Conservation (phyloP, 441 rosid species). For the Mallotus japonicus region DNA sequence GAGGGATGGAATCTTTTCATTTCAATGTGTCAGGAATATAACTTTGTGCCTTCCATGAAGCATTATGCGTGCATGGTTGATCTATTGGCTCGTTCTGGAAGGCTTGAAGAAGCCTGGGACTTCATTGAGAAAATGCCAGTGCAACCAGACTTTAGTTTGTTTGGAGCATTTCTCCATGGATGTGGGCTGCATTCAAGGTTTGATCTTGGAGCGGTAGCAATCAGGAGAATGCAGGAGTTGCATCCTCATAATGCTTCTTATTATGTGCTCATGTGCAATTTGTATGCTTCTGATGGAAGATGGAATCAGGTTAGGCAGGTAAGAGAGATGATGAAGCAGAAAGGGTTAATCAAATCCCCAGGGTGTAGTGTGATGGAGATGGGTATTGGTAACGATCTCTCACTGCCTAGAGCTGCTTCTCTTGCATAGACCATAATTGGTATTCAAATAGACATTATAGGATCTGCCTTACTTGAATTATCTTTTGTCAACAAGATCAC, state of each 20-base stretch:
- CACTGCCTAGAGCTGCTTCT: conserved; percentile 28
- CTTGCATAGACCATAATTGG: conserved; percentile 23
- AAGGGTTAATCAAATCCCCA: conserved; percentile 53
- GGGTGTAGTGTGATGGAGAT: conserved; percentile 54
- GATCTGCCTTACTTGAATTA: neutral
- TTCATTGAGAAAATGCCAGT: conserved; percentile 54
- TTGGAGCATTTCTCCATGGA: conserved; percentile 77
- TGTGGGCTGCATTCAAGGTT: conserved; percentile 78
- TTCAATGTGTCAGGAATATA: conserved; percentile 43
- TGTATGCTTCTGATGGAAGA: conserved; percentile 77
- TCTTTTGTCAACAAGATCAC: neutral
- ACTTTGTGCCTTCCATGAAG: conserved; percentile 50
- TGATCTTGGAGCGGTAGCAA: conserved; percentile 71
- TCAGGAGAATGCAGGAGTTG: conserved; percentile 56
- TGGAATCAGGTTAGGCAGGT: conserved; percentile 65
- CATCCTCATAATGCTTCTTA: conserved; percentile 71
- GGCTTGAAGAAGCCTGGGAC: conserved; percentile 54
- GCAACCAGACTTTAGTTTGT: conserved; percentile 46
- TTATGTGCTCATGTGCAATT: conserved; percentile 68
- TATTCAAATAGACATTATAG: neutral
- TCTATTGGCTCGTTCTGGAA: conserved; percentile 63
- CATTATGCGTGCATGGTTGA: conserved; percentile 74
- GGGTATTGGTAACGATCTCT: conserved; percentile 27
- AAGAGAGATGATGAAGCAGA: conserved; percentile 64
- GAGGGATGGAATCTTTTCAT: conserved; percentile 49